Percentiles rank a stretch among this genome's conserved stretches.
phyloP scores from a whole-genome alignment of 495 filamentous ascomycete genomes.

The Podospora pseudopauciseta region DNA sequence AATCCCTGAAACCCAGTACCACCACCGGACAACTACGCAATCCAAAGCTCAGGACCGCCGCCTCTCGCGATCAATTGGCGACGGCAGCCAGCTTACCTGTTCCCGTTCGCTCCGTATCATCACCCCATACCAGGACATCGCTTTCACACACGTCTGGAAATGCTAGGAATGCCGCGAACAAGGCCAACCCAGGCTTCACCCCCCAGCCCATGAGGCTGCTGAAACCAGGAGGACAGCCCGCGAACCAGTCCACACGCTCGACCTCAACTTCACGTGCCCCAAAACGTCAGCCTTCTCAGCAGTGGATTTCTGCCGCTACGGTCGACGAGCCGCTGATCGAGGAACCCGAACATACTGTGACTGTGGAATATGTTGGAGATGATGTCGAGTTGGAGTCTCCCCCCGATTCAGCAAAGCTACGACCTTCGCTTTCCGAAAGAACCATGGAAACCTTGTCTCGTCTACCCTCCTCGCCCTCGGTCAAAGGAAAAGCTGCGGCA shows the following conservation, averaged over 20 bases:
- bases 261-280: conserved; percentile 1
- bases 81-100: conserved; percentile 11
- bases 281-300: conserved; percentile 25
- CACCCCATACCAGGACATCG: conserved; percentile 20
- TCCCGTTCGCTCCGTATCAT: conserved; percentile 24
- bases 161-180: conserved; percentile 14
- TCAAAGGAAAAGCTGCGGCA: conserved; percentile 34
- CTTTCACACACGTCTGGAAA: conserved; percentile 9
- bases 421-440: conserved; percentile 43
- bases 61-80: conserved; percentile 43
- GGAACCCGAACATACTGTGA: conserved; percentile 4
- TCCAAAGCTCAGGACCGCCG: conserved; percentile 39
- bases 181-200: conserved; percentile 2
- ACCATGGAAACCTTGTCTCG: conserved; percentile 49
- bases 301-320: conserved; percentile 30
- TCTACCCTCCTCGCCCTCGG: conserved; percentile 45
- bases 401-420: conserved; percentile 27
- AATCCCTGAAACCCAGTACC: conserved; percentile 20
- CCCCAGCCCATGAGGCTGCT: conserved; percentile 8
- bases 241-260: conserved; percentile 8
- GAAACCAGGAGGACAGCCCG: conserved; percentile 9
- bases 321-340: conserved; percentile 16
- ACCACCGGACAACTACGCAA: conserved; percentile 27
- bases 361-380: background rate
- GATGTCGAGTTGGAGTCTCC: conserved; percentile 4